These are phyloP conservation scores for Orobanche coerulescens DNA, from an alignment of 257 asterid genomes.

Conservation along the genomic window DNA sequence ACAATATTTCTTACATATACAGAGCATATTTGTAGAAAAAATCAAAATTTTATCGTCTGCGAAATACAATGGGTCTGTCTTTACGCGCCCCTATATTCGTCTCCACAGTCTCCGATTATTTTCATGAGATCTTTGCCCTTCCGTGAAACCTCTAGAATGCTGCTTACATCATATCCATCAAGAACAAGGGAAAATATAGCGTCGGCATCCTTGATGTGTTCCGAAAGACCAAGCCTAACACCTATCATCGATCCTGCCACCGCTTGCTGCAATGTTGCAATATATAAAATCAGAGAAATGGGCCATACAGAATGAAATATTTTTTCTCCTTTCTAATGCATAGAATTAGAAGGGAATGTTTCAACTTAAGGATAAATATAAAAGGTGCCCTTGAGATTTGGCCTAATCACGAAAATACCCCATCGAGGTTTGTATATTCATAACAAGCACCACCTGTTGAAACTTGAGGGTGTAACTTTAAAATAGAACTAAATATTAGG, in stretches of 20 bases:
- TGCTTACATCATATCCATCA: constrained; percentile 60
- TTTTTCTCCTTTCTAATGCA: background rate
- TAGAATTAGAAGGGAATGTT: background rate
- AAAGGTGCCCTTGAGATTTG: background rate
- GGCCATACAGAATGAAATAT: background rate
- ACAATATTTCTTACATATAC: background rate
- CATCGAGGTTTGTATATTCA: background rate
- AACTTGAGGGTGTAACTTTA: background rate
- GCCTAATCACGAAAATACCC: background rate
- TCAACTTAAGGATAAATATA: background rate
- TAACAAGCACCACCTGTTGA: background rate
- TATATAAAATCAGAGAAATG: background rate
- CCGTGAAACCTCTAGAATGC: constrained; percentile 53
- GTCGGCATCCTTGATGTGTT: constrained; percentile 61
- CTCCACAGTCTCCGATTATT: constrained; percentile 87
- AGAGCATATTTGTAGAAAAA: background rate
- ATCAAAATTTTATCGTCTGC: background rate
- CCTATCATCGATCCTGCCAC: constrained; percentile 99
- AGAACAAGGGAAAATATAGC: constrained; percentile 67
- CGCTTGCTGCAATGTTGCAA: constrained; percentile 51
- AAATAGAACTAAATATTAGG: background rate
- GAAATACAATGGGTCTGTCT: background rate
- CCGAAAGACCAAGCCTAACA: constrained; percentile 81
- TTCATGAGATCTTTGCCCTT: constrained; percentile 74
- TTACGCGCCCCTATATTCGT: constrained; percentile 72